phyloP scores from a whole-genome alignment of 2,329 filamentous ascomycete genomes.

The Ascosphaera apis region DNA sequence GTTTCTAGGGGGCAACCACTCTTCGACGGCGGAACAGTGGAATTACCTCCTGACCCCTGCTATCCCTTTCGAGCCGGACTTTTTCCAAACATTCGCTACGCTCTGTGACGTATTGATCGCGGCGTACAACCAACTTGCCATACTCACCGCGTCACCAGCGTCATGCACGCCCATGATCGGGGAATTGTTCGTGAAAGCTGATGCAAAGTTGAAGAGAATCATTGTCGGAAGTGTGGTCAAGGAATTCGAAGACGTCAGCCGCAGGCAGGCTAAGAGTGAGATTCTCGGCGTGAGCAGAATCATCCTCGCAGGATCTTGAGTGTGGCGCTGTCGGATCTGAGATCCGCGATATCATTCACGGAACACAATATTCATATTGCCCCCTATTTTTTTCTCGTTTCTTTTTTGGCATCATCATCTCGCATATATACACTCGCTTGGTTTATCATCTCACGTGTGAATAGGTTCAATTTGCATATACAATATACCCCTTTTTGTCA shows the following conservation, averaged over 20 bases:
- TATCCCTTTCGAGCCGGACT: conserved; percentile 88
- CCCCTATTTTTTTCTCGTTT: not conserved
- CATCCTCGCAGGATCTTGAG: conserved; percentile 47
- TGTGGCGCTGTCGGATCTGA: not conserved
- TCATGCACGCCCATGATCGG: conserved; percentile 47
- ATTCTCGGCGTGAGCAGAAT: conserved; percentile 70
- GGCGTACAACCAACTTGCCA: conserved; percentile 59
- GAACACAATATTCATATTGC: not conserved
- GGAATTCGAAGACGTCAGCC: conserved; percentile 78
- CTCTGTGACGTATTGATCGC: conserved; percentile 90
- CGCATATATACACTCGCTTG: conserved; percentile 10
- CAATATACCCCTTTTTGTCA: too few relatives aligned
- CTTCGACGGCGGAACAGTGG: too few relatives aligned
- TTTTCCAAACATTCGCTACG: conserved; percentile 87
- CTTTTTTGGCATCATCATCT: conserved; percentile 1
- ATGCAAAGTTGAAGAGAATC: conserved; percentile 66
- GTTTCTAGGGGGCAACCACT: conserved; percentile 21
- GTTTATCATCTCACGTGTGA: too few relatives aligned
- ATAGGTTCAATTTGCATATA: too few relatives aligned
- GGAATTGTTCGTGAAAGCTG: conserved; percentile 76
- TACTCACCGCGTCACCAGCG: conserved; percentile 50
- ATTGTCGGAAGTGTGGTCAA: conserved; percentile 68
- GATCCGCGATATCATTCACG: not conserved
- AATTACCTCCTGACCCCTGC: conserved; percentile 72
- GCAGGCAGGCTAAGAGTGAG: conserved; percentile 54